Percentiles rank a stretch among this genome's conserved stretches.
phyloP scores from a whole-genome alignment of 2,329 filamentous ascomycete genomes.

The Clonostachys solani region DNA sequence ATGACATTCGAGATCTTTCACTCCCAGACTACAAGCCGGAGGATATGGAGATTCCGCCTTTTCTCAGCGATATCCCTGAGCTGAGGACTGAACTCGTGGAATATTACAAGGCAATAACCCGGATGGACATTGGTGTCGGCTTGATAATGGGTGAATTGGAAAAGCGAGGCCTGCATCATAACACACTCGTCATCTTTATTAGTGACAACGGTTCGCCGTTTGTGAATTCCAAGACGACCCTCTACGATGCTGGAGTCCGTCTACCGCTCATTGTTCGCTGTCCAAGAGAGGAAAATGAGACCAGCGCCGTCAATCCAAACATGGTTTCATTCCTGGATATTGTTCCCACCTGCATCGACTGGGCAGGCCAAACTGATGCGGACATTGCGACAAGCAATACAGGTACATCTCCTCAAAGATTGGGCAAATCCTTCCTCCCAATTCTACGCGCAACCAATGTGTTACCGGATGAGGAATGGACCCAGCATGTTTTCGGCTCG shows the following conservation, averaged over 20 bases:
- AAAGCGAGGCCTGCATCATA: constrained; percentile 17
- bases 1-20: not conserved
- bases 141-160: constrained; percentile 28
- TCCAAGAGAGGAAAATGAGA: constrained; percentile 6
- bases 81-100: constrained; percentile 33
- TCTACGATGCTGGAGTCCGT: constrained; percentile 40
- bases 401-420: constrained; percentile 3
- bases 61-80: constrained; percentile 32
- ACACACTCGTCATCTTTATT: constrained; percentile 38
- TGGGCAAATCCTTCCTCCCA: constrained; percentile 30
- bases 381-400: not conserved
- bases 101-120: constrained; percentile 34
- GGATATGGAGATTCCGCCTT: constrained; percentile 32
- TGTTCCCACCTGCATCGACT: constrained; percentile 38
- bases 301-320: constrained; percentile 30
- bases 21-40: constrained; percentile 13
- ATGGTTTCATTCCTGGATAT: constrained; percentile 41
- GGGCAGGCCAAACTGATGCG: constrained; percentile 12
- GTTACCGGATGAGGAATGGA: constrained; percentile 11
- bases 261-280: constrained; percentile 33
- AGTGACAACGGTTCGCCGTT: constrained; percentile 46
- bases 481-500: constrained; percentile 39
- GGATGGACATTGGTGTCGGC: constrained; percentile 35
- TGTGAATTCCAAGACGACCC: constrained; percentile 44
- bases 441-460: constrained; percentile 16